Conservation (phyloP, 2,329 filamentous ascomycete species). For the Penicillium olsonii region DNA sequence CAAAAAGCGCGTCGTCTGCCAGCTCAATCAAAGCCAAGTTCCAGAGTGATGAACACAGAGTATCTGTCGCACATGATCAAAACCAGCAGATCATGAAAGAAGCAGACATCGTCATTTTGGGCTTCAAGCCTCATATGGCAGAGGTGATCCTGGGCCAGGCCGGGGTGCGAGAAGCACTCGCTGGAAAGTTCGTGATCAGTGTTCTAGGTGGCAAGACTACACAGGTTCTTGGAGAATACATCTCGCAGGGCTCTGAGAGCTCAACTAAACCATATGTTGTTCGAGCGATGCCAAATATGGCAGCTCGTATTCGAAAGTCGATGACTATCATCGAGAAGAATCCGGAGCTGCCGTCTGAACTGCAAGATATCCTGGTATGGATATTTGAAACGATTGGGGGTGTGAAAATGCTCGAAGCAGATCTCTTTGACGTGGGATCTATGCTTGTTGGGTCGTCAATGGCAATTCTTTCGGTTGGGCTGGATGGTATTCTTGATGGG, state of each 20-base stretch:
- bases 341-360: constrained; percentile 43
- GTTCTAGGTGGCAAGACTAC: constrained; percentile 51
- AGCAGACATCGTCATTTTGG: constrained; percentile 46
- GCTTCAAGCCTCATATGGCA: constrained; percentile 49
- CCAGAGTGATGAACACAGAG: constrained; percentile 37
- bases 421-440: constrained; percentile 56
- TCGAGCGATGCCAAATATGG: constrained; percentile 48
- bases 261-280: constrained; percentile 26
- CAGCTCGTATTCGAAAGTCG: constrained; percentile 42
- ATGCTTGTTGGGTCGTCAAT: constrained; percentile 63
- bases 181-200: constrained; percentile 52
- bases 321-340: constrained; percentile 51
- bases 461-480: constrained; percentile 58
- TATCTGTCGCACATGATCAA: constrained; percentile 17
- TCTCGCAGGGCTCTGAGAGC: constrained; percentile 20
- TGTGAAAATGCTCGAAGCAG: constrained; percentile 52
- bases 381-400: constrained; percentile 55
- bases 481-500: constrained; percentile 61
- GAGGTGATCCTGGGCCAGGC: constrained; percentile 37
- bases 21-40: constrained; percentile 32
- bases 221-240: constrained; percentile 31
- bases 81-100: not conserved
- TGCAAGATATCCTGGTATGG: constrained; percentile 27
- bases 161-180: constrained; percentile 41
- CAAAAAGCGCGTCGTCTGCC: constrained; percentile 36